Evolutionary conservation across 1,139 yeast genomes (phyloP).

Genomic region (Kodamaea ohmeri): DNA sequence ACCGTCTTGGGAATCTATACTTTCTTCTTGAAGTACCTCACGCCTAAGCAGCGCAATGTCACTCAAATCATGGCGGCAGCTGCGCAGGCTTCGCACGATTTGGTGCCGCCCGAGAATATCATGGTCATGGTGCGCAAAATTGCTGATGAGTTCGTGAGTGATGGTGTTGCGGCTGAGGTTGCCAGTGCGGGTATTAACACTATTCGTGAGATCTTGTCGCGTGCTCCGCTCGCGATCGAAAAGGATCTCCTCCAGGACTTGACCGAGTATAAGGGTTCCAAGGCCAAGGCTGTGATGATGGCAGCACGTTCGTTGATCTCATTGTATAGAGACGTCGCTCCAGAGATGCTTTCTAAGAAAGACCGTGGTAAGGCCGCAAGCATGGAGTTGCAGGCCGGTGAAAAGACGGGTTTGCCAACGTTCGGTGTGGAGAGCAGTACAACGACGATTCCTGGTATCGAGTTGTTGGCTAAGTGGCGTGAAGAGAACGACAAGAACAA

Average conservation of each 20-base stretch:
- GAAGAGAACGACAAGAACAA: constrained; percentile 58
- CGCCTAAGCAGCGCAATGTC: constrained; percentile 91
- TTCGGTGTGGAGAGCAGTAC: constrained; percentile 72
- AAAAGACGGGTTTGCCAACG: constrained; percentile 43
- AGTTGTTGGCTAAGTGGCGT: constrained; percentile 85
- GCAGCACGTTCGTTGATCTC: constrained; percentile 91
- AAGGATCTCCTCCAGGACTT: constrained; percentile 83
- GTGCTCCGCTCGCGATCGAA: constrained; percentile 94
- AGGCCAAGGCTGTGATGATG: constrained; percentile 88
- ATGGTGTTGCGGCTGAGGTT: constrained; percentile 96
- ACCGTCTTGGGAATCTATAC: constrained; percentile 88
- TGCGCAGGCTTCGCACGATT: constrained; percentile 95
- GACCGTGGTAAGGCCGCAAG: constrained; percentile 93
- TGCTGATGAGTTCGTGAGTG: constrained; percentile 96
- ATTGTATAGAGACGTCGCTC: constrained; percentile 89
- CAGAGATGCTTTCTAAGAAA: constrained; percentile 85
- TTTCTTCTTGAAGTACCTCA: constrained; percentile 79
- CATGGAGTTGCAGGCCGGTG: constrained; percentile 67
- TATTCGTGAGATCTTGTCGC: constrained; percentile 83
- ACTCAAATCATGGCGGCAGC: constrained; percentile 96
- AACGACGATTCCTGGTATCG: constrained; percentile 84
- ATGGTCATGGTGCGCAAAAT: constrained; percentile 78
- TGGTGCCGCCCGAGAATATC: constrained; percentile 93
- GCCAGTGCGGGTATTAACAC: constrained; percentile 98
- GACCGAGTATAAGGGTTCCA: constrained; percentile 86